Evolutionary conservation across 345 rosid species (phyloP), one percentile per base, ranked within the genome.

Genomic region (Camelina laxa): DNA sequence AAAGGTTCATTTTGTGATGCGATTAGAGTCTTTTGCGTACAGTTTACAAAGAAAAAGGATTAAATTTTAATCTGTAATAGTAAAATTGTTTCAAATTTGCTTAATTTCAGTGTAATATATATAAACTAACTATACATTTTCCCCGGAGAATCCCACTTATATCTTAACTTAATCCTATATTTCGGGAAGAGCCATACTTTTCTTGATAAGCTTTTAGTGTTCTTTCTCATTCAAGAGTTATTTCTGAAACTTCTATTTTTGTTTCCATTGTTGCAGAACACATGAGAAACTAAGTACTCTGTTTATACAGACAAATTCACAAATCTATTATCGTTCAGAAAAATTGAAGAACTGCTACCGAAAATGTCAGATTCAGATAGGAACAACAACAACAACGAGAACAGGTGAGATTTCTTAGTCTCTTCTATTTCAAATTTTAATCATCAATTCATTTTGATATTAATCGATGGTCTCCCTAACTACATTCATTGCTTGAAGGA

Each of bases 401-500:
- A 27, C 39, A n/a, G 16, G 80, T 77, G 65, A 65, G 33, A 7
- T 71, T 71, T 56, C 67, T 58, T 48, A 33, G 17, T 35, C 70
- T 63, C 53, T 17, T 71, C 1, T 65, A 39, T 15, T n/a, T 69
- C 11, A 55, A 1, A 31, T n/a, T 55, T 6, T 39, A 5, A 15
- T 54, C 27, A 33, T 45, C 30, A 20, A 14, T 60, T 5, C 30
- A 20, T 27, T 41, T 5, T 2, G n/a, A 36, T 22, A 3, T 9
- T 63, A 9, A n/a, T 3, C 3, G 2, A 35, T 45, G 44, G 7
- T 12, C 12, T 38, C 48, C 16, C 16, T 54, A 35, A 60, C 3
- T 51, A 44, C 1, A 51, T 42, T 58, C 7, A 57, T 41, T 9
- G 1, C 53, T 76, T 35, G 71, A 70, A 91, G 97, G 87, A 62